These are phyloP conservation scores for Chalciporus sp. DNA, from an alignment of 1,284 basidiomycete genomes.

Conservation along the genomic window DNA sequence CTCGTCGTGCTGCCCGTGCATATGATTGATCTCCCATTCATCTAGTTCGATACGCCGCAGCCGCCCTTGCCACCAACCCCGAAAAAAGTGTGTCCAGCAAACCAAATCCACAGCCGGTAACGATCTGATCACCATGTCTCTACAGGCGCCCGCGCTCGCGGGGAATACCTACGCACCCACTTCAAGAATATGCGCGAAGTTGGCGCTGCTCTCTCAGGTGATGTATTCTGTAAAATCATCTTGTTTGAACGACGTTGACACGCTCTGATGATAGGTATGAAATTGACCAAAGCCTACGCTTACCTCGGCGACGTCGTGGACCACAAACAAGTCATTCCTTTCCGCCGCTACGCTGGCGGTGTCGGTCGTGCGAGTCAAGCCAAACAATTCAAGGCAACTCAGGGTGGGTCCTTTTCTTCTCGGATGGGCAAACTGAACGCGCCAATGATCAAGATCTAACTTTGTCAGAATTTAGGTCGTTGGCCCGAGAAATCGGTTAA, in stretches of 20 bases:
- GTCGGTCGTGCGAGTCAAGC: slow-evolving; percentile 97
- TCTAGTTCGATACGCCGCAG: slow-evolving; percentile 89
- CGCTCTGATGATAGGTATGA: slow-evolving; percentile 65
- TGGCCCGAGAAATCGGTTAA: slow-evolving; percentile 99
- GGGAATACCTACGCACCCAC: slow-evolving; percentile 98
- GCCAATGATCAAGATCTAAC: neutral
- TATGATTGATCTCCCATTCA: slow-evolving; percentile 8
- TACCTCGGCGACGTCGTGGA: slow-evolving; percentile 96
- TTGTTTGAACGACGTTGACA: neutral
- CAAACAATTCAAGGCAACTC: slow-evolving; percentile 96
- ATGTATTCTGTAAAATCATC: slow-evolving; percentile 25
- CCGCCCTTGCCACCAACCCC: slow-evolving; percentile 83
- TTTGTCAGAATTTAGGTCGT: slow-evolving; percentile 74
- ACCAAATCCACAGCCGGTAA: neutral
- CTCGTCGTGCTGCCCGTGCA: neutral
- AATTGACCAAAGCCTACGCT: slow-evolving; percentile 93
- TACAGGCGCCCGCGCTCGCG: slow-evolving; percentile 87
- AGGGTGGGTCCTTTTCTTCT: slow-evolving; percentile 63
- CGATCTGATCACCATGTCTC: slow-evolving; percentile 17
- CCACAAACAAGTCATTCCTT: slow-evolving; percentile 97
- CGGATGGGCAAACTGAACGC: neutral
- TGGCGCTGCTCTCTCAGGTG: slow-evolving; percentile 84
- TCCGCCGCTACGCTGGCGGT: slow-evolving; percentile 96
- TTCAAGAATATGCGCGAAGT: slow-evolving; percentile 99
- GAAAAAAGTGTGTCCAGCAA: slow-evolving; percentile 78